Base-by-base conservation (phyloP, 129 eudicot species). In the Mikania micrantha region DNA sequence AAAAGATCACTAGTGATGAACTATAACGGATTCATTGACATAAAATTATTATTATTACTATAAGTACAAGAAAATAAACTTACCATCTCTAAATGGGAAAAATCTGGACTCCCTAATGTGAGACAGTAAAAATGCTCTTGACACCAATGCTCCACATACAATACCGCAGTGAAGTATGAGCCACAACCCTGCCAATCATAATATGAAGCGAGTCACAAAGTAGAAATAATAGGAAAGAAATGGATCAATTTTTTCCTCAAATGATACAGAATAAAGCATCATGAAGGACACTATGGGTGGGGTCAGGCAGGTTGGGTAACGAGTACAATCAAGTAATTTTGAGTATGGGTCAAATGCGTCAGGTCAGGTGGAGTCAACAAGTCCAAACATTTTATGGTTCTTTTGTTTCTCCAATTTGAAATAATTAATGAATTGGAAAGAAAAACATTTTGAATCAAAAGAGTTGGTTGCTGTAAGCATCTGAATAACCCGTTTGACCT, bases 81-180 rank as follows among this genome's bases (percentile, higher is more conserved):
- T 49, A 94, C 99, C 61, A 75, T 74, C 68, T 94, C 99, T 81
- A 69, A 75, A 77, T 82, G 88, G 9, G 95, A 94, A 74, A 94
- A 89, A 83, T 94, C 97, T 74, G 99, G 99, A 64, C 80, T 84
- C 19, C 99, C 99, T 78, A 94, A 79, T 12, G 85, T 81, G 22
- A 94, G 87, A 77, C 74, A 49, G 24, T 73, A 79, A 73, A 94
- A 94, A 70, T 94, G 84, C 60, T 94, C 97, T 75, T 89, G 93
- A 83, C 97, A 94, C 99, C 99, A 94, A 79, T 94, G 84, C 75
- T 94, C 99, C 78, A 94, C 99, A 71, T 89, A 94, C 66, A 94
- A 62, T 25, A 94, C 87, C 64, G 99, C 96, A 63, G 99, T 89
- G 62, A 94, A 94, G 83, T 84, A 94, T 61, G 97, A 82, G 27